Conservation (phyloP, 2,329 filamentous ascomycete genomes). For the Acephala macrosclerotiorum region DNA sequence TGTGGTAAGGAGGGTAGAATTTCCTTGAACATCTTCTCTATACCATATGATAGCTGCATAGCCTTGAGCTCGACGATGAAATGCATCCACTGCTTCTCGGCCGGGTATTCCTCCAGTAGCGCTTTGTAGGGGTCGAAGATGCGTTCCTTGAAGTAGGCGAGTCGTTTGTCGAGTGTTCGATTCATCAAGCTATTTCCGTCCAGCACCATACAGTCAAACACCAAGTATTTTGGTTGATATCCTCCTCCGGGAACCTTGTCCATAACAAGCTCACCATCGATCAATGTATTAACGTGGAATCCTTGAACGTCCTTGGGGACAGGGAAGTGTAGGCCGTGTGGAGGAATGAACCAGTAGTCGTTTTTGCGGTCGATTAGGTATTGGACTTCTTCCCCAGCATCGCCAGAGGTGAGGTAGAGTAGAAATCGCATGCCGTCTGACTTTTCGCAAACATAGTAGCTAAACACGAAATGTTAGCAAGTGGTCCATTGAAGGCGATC, state of each 20-base stretch:
- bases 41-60: constrained; percentile 87
- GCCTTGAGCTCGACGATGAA: constrained; percentile 89
- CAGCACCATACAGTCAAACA: constrained; percentile 91
- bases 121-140: constrained; percentile 76
- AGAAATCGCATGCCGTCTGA: constrained; percentile 95
- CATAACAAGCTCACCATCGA: constrained; percentile 93
- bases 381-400: constrained; percentile 71
- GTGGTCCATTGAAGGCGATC: neutral
- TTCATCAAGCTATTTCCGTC: constrained; percentile 79
- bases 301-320: constrained; percentile 66
- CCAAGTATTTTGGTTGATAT: constrained; percentile 80
- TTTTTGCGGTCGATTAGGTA: constrained; percentile 98
- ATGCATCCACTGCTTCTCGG: constrained; percentile 73
- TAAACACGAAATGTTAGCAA: constrained; percentile 43
- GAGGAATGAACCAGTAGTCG: constrained; percentile 87
- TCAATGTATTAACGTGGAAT: constrained; percentile 82
- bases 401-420: constrained; percentile 81
- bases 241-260: constrained; percentile 75
- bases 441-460: constrained; percentile 98
- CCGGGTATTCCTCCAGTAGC: constrained; percentile 69
- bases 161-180: constrained; percentile 83
- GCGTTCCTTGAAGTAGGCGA: constrained; percentile 83
- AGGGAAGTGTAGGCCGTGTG: constrained; percentile 79
- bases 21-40: constrained; percentile 90
- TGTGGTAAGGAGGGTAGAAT: constrained; percentile 86